Conservation (phyloP, 495 filamentous ascomycete genomes). For the Cenococcum geophilum region DNA sequence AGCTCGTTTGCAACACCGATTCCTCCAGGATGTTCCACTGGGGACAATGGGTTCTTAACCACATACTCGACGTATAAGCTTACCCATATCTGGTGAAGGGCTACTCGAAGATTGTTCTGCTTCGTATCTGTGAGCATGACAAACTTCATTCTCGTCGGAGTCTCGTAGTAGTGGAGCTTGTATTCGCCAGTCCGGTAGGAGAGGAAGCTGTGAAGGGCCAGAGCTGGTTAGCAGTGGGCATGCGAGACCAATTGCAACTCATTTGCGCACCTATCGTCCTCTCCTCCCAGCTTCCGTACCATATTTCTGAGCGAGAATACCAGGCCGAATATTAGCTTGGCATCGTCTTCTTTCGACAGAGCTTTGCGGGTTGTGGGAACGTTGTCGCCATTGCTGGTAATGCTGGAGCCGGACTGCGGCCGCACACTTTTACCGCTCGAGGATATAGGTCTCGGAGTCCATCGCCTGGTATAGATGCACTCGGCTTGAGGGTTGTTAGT, state of each 20-base stretch:
- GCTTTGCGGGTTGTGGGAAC: slow-evolving; percentile 34
- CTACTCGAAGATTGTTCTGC: slow-evolving; percentile 82
- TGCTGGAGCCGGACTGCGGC: slow-evolving; percentile 34
- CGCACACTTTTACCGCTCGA: slow-evolving; percentile 33
- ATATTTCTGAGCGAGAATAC: slow-evolving; percentile 95
- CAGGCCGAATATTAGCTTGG: slow-evolving; percentile 94
- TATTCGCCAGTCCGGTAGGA: slow-evolving; percentile 86
- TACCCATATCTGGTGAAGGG: slow-evolving; percentile 96
- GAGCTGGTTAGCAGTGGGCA: slow-evolving; percentile 10
- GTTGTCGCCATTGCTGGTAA: slow-evolving; percentile 33
- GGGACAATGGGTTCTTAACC: slow-evolving; percentile 89
- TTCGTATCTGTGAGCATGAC: slow-evolving; percentile 93
- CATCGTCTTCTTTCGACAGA: slow-evolving; percentile 73
- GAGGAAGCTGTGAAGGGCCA: slow-evolving; percentile 61
- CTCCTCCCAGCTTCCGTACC: slow-evolving; percentile 87
- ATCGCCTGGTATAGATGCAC: slow-evolving; percentile 90
- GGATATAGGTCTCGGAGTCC: slow-evolving; percentile 51
- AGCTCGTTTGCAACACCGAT: slow-evolving; percentile 88
- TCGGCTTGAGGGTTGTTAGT: slow-evolving; percentile 56
- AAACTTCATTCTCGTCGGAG: slow-evolving; percentile 87
- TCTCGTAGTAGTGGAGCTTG: slow-evolving; percentile 99
- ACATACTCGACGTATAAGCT: slow-evolving; percentile 97
- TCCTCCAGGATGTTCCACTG: slow-evolving; percentile 81
- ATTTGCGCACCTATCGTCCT: slow-evolving; percentile 63
- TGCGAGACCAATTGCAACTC: neutral